Conservation (phyloP, 306 rosid species). For the Trichosanthes cucumerina region DNA sequence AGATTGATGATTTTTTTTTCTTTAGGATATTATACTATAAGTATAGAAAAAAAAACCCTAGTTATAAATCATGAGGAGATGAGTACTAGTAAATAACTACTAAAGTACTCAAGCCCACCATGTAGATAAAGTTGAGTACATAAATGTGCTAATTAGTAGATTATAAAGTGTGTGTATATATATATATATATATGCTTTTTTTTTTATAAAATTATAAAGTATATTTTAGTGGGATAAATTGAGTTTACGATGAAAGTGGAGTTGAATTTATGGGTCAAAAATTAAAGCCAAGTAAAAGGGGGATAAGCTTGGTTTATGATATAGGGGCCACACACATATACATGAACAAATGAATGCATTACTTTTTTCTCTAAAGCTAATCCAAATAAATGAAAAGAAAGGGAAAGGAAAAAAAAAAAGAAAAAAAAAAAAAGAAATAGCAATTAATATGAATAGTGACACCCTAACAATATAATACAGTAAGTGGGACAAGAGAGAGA, state of each 20-base stretch:
- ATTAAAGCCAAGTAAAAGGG: neutral
- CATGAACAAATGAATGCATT: neutral
- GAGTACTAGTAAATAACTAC: too few relatives aligned
- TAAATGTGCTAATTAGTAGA: neutral
- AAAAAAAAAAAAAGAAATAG: neutral
- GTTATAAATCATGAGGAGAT: too few relatives aligned
- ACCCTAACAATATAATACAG: neutral
- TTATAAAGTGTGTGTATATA: neutral
- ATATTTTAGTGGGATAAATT: neutral
- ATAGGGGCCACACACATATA: neutral
- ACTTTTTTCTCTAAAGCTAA: neutral
- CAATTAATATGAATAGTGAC: neutral
- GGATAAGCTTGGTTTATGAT: neutral
- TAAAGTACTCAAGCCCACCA: too few relatives aligned
- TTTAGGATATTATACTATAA: too few relatives aligned
- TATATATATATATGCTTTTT: too few relatives aligned
- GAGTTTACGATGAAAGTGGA: neutral
- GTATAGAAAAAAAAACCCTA: too few relatives aligned
- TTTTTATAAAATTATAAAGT: too few relatives aligned
- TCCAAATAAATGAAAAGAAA: neutral
- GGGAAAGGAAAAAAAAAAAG: neutral
- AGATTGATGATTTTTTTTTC: too few relatives aligned
- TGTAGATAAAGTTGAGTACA: neutral
- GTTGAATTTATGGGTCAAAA: neutral
- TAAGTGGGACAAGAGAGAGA: neutral